Evolutionary conservation across 2,329 filamentous ascomycete species (phyloP).

Genomic region (Helminthosporium solani): DNA sequence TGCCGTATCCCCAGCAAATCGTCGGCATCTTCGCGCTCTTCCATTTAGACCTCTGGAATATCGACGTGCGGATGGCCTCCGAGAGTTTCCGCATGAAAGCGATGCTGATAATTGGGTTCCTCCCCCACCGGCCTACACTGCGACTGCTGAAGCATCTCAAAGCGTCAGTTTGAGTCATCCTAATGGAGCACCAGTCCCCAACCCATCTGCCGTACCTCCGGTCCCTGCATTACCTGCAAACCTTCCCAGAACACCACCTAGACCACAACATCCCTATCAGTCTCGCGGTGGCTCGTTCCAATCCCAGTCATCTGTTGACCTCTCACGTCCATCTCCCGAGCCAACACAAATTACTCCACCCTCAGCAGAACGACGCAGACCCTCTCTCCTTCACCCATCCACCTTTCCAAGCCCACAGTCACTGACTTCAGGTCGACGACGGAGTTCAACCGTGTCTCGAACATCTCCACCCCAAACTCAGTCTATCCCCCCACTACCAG

Average conservation of each 20-base stretch:
- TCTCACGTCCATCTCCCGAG: slow-evolving; percentile 13
- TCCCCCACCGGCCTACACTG: slow-evolving; percentile 77
- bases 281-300: slow-evolving; percentile 13
- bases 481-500: slow-evolving; percentile 4
- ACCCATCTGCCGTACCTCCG: slow-evolving; percentile 18
- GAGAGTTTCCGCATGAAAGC: slow-evolving; percentile 78
- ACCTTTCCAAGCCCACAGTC: slow-evolving; percentile 36
- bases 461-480: slow-evolving; percentile 11
- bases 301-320: slow-evolving; percentile 27
- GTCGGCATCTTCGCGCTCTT: slow-evolving; percentile 62
- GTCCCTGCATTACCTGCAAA: slow-evolving; percentile 28
- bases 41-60: slow-evolving; percentile 60
- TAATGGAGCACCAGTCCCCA: slow-evolving; percentile 25
- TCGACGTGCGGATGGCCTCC: slow-evolving; percentile 66
- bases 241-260: slow-evolving; percentile 19
- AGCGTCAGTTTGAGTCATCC: slow-evolving; percentile 42
- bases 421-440: slow-evolving; percentile 19
- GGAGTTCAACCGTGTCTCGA: slow-evolving; percentile 24
- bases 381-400: slow-evolving; percentile 36
- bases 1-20: slow-evolving; percentile 70
- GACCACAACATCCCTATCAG: slow-evolving; percentile 21
- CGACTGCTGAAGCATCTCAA: slow-evolving; percentile 52
- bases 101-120: slow-evolving; percentile 88
- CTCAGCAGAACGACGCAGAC: slow-evolving; percentile 14
- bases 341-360: background rate